These are phyloP conservation scores for Trichoderma parareesei DNA, from an alignment of 495 filamentous ascomycete genomes.

Conservation along the genomic window DNA sequence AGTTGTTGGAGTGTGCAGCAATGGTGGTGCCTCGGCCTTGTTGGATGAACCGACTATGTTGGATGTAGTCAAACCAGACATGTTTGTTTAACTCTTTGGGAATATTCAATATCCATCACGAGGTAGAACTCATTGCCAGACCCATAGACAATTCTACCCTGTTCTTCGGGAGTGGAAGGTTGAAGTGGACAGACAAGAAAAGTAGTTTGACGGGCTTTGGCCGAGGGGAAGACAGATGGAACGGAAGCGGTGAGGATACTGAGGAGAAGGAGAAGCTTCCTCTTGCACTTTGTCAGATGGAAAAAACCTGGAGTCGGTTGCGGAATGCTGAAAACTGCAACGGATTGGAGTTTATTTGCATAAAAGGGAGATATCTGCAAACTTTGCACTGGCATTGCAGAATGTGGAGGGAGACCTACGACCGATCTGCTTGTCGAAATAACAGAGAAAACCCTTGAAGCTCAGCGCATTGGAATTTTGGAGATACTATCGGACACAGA, in stretches of 20 bases:
- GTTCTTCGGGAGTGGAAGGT: neutral
- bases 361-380: no score
- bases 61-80: conserved; percentile 1
- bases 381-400: no score
- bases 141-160: neutral
- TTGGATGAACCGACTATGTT: neutral
- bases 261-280: neutral
- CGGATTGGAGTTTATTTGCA: no score
- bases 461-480: no score
- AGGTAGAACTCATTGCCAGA: neutral
- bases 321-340: no score
- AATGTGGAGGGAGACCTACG: no score
- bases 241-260: neutral
- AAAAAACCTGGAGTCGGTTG: neutral
- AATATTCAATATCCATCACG: neutral
- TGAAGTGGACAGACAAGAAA: neutral
- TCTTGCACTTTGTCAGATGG: neutral
- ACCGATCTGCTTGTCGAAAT: no score
- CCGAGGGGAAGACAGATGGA: neutral
- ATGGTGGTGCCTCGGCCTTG: neutral
- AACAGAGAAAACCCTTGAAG: no score
- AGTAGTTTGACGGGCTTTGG: neutral
- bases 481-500: no score
- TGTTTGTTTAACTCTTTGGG: neutral
- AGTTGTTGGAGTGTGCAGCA: neutral